A percentile compares a stretch with the other conserved stretches of the same genome.
These are phyloP conservation scores for Saprolegnia parasitica DNA, from an alignment of 352 stramenopile species.

Conservation along the genomic window DNA sequence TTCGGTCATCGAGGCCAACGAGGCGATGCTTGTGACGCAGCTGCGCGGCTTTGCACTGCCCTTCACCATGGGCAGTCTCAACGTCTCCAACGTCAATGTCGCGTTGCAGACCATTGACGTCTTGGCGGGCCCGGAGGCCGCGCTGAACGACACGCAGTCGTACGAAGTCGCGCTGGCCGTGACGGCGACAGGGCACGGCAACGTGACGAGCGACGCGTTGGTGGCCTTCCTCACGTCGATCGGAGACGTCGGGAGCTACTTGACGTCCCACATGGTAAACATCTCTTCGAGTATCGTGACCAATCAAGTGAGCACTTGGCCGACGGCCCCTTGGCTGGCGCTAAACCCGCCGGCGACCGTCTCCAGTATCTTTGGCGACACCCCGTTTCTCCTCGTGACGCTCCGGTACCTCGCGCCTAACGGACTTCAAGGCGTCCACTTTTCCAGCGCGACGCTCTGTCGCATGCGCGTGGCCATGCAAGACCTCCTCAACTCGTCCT, in stretches of 20 bases:
- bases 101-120: conserved; percentile 3
- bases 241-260: neutral
- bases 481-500: neutral
- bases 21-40: neutral
- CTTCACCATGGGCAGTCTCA: neutral
- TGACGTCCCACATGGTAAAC: neutral
- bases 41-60: neutral
- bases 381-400: conserved; percentile 5
- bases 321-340: neutral
- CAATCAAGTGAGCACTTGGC: neutral
- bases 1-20: neutral
- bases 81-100: neutral
- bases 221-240: neutral
- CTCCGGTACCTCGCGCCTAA: neutral
- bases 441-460: neutral
- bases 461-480: conserved; percentile 9
- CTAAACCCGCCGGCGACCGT: conserved; percentile 2
- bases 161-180: neutral
- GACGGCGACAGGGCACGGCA: neutral
- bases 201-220: conserved; percentile 1
- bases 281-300: neutral
- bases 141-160: neutral
- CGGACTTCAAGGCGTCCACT: neutral
- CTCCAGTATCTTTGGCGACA: neutral
- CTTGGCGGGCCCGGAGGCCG: neutral